Evolutionary conservation across 768 basidiomycete genomes (phyloP).

Genomic region (Candolleomyces efflorescens): DNA sequence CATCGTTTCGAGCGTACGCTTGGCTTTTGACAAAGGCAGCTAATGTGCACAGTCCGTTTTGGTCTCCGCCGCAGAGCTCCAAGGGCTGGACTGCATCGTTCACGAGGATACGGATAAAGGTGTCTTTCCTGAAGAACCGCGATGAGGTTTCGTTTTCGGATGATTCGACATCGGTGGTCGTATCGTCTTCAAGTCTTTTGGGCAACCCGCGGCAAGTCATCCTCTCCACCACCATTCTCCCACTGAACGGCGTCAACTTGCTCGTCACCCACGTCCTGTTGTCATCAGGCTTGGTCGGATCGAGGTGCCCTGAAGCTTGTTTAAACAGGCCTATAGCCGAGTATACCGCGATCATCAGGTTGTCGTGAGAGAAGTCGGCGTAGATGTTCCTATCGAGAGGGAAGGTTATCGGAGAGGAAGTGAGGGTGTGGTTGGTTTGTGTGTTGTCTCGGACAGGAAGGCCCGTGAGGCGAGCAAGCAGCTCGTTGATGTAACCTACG

Average conservation of each 20-base stretch:
- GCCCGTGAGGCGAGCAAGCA: conserved; percentile 75
- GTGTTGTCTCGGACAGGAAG: conserved; percentile 62
- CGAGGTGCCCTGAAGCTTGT: conserved; percentile 27
- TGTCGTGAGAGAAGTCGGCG: conserved; percentile 84
- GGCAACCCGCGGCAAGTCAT: conserved; percentile 38
- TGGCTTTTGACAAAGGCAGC: conserved; percentile 69
- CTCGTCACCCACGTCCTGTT: conserved; percentile 50
- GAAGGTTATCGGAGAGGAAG: conserved; percentile 60
- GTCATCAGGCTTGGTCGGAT: conserved; percentile 28
- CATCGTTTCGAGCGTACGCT: conserved; percentile 59
- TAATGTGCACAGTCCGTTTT: conserved; percentile 60
- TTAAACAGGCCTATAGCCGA: conserved; percentile 54
- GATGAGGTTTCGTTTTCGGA: background rate
- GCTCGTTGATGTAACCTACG: conserved; percentile 85
- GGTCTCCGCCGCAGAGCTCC: conserved; percentile 50
- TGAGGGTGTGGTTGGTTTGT: conserved; percentile 73
- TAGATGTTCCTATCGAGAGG: conserved; percentile 64
- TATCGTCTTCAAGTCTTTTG: background rate
- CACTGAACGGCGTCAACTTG: conserved; percentile 70
- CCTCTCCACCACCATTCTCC: conserved; percentile 70
- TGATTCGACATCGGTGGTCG: background rate
- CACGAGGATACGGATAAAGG: conserved; percentile 71
- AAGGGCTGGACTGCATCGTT: conserved; percentile 68
- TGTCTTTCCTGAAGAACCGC: conserved; percentile 15
- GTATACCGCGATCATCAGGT: conserved; percentile 78